Evolutionary conservation across 1,139 yeast genomes (phyloP).

Genomic region (Protomyces macrosporus): DNA sequence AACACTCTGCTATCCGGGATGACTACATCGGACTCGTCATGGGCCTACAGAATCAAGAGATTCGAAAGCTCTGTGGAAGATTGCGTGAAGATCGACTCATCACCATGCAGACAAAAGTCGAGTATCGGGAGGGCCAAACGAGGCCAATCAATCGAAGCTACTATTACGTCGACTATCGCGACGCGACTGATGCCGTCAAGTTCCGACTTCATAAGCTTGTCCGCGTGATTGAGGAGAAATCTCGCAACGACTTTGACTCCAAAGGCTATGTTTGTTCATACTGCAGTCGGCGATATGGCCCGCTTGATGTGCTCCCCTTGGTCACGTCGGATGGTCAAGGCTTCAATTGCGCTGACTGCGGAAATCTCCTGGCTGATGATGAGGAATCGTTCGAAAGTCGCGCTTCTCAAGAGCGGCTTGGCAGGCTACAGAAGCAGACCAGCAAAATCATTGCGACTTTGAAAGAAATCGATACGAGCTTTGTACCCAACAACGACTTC

Average conservation of each 20-base stretch:
- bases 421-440: slow-evolving; percentile 78
- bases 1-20: slow-evolving; percentile 59
- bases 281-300: slow-evolving; percentile 73
- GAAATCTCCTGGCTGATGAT: slow-evolving; percentile 70
- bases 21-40: slow-evolving; percentile 14
- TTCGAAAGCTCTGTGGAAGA: slow-evolving; percentile 73
- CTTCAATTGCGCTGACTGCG: slow-evolving; percentile 82
- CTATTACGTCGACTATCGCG: slow-evolving; percentile 81
- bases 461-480: slow-evolving; percentile 77
- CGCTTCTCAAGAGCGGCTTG: slow-evolving; percentile 74
- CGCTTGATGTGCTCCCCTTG: slow-evolving; percentile 79
- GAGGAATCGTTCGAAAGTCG: slow-evolving; percentile 80
- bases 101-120: slow-evolving; percentile 36
- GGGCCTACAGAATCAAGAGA: slow-evolving; percentile 55
- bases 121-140: slow-evolving; percentile 74
- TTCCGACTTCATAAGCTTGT: slow-evolving; percentile 94
- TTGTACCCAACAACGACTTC: slow-evolving; percentile 57
- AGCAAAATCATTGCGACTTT: slow-evolving; percentile 81
- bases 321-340: slow-evolving; percentile 73
- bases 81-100: slow-evolving; percentile 73
- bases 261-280: slow-evolving; percentile 90
- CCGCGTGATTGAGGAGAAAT: slow-evolving; percentile 68
- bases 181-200: slow-evolving; percentile 90
- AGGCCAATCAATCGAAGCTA: slow-evolving; percentile 71
- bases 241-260: slow-evolving; percentile 75